Conservation (phyloP, 208 protist genomes). For the Acanthamoeba lenticulata region DNA sequence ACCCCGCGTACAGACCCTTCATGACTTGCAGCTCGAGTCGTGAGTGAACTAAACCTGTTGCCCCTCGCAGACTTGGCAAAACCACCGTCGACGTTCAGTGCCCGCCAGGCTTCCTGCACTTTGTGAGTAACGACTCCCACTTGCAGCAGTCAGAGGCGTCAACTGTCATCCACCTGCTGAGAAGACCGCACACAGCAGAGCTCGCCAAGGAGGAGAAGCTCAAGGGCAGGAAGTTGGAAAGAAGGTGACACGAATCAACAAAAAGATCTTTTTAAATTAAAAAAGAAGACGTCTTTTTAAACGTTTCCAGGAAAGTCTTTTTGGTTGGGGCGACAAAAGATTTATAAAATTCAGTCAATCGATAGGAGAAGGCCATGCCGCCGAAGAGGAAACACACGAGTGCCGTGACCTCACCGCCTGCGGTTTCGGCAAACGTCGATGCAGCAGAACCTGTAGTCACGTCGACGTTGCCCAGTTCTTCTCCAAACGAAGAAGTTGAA, state of each 20-base stretch:
- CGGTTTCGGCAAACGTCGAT: neutral
- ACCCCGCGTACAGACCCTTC: neutral
- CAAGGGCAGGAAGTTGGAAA: conserved; percentile 5
- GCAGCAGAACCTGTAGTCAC: neutral
- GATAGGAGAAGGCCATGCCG: neutral
- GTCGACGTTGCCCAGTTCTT: neutral
- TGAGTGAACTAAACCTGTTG: neutral
- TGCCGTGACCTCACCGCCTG: neutral
- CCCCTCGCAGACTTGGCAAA: neutral
- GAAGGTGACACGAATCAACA: neutral
- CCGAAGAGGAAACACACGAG: neutral
- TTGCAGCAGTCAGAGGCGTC: neutral
- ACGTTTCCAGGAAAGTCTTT: too few species aligned
- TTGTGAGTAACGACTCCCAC: conserved; percentile 4
- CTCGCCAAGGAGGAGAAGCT: neutral
- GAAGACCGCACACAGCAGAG: neutral
- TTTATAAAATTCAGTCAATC: too few species aligned
- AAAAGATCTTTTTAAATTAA: too few species aligned
- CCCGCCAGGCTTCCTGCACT: neutral
- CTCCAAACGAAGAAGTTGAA: neutral
- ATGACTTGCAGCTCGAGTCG: neutral
- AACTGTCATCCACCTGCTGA: neutral
- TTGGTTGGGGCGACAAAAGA: too few species aligned
- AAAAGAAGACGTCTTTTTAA: too few species aligned
- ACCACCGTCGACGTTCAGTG: neutral